A percentile compares a stretch with the other conserved stretches of the same genome.
These are phyloP conservation scores for Vanderwaltozyma verrucispora DNA, from an alignment of 805 yeast species.

Conservation along the genomic window DNA sequence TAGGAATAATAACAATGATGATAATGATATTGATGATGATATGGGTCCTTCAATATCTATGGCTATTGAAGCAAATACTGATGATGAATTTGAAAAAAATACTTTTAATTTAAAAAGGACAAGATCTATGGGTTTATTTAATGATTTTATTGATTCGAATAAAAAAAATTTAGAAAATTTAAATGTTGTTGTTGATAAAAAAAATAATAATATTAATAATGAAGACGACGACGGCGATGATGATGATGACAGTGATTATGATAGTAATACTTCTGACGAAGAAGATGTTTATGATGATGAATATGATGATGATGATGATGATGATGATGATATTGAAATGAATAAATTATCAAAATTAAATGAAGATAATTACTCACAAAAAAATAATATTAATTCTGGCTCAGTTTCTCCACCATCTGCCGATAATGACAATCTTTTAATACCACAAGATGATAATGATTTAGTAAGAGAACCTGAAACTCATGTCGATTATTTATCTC, in stretches of 20 bases:
- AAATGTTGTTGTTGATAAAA: background rate
- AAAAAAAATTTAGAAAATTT: background rate
- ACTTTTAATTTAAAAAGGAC: conserved; percentile 73
- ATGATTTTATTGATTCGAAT: conserved; percentile 33
- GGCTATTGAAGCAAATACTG: conserved; percentile 61
- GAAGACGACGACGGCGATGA: background rate
- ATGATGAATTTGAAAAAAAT: conserved; percentile 56
- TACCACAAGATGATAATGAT: conserved; percentile 79
- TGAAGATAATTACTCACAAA: conserved; percentile 4
- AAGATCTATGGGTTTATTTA: conserved; percentile 70
- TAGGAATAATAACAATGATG: background rate
- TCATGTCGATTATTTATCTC: conserved; percentile 92
- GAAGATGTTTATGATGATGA: conserved; percentile 1
- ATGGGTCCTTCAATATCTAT: conserved; percentile 34
- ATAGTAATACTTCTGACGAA: background rate
- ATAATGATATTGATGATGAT: conserved; percentile 18
- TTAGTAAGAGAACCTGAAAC: conserved; percentile 69
- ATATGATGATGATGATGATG: conserved; percentile 5
- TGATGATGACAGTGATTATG: conserved; percentile 2
- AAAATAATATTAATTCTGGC: conserved; percentile 6
- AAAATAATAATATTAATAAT: conserved; percentile 1
- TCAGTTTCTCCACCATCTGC: conserved; percentile 31
- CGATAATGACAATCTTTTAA: conserved; percentile 19
- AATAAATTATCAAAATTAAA: conserved; percentile 2
- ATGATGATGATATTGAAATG: background rate